A percentile compares a stretch with the other conserved stretches of the same genome.
phyloP scores from a whole-genome alignment of 2,329 filamentous ascomycete species.

The Penicillium sp. region DNA sequence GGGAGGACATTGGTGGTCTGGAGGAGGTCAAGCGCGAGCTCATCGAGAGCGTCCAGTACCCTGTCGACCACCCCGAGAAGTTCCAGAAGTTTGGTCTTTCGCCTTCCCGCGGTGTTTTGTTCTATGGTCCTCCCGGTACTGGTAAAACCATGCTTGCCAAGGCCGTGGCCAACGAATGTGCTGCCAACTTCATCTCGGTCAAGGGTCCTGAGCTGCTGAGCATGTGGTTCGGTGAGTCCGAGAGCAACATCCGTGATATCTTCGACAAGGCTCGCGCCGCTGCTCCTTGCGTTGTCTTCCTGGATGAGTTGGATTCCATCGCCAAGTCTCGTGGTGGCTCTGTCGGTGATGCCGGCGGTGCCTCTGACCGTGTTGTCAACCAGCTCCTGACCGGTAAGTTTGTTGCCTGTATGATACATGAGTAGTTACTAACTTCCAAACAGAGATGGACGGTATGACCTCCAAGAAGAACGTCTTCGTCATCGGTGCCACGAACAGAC shows the following conservation, averaged over 20 bases:
- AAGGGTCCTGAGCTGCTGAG: conserved; percentile 96
- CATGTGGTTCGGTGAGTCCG: conserved; percentile 99
- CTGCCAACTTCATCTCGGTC: conserved; percentile 98
- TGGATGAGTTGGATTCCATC: conserved; percentile 97
- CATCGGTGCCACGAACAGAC: conserved; percentile 96
- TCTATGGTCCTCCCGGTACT: conserved; percentile 98
- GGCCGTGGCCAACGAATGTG: conserved; percentile 97
- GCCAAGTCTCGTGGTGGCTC: conserved; percentile 98
- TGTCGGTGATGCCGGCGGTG: conserved; percentile 89
- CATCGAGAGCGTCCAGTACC: conserved; percentile 97
- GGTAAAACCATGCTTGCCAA: conserved; percentile 99
- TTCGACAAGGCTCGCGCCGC: conserved; percentile 99
- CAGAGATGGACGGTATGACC: conserved; percentile 99
- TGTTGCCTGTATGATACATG: no score
- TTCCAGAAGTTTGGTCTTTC: conserved; percentile 99
- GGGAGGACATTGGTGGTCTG: conserved; percentile 98
- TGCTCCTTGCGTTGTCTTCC: conserved; percentile 95
- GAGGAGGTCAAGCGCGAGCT: conserved; percentile 98
- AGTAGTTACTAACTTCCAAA: conserved; percentile 35
- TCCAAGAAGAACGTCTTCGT: conserved; percentile 99
- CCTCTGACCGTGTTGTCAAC: conserved; percentile 98
- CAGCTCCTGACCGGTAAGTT: conserved; percentile 87
- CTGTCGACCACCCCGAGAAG: conserved; percentile 97
- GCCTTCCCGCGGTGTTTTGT: conserved; percentile 93
- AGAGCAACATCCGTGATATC: conserved; percentile 99